Evolutionary conservation across 1,284 basidiomycete species (phyloP).

Genomic region (Sanguinoderma infundibulare): DNA sequence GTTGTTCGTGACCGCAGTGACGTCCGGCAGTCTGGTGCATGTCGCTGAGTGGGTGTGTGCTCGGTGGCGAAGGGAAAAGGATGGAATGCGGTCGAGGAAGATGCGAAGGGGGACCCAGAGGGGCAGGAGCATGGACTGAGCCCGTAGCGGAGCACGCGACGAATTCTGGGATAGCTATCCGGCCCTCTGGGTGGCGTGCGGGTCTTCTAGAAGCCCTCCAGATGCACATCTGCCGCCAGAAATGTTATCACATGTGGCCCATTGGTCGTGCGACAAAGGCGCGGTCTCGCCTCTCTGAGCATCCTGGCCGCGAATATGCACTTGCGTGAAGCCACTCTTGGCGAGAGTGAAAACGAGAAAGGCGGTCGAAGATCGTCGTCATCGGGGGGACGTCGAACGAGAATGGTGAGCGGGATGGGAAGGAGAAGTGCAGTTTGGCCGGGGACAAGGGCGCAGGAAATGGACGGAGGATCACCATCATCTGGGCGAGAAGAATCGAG

Average conservation of each 20-base stretch:
- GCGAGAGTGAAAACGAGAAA: slow-evolving; percentile 2
- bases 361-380: slow-evolving; percentile 24
- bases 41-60: neutral
- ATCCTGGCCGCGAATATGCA: neutral
- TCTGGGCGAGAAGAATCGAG: slow-evolving; percentile 14
- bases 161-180: slow-evolving; percentile 4
- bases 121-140: slow-evolving; percentile 11
- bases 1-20: slow-evolving; percentile 6
- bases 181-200: slow-evolving; percentile 3
- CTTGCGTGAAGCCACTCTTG: neutral
- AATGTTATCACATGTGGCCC: slow-evolving; percentile 6
- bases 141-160: slow-evolving; percentile 13
- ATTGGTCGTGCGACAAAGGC: slow-evolving; percentile 6
- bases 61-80: neutral
- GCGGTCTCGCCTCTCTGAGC: slow-evolving; percentile 8
- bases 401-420: slow-evolving; percentile 7
- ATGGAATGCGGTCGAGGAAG: slow-evolving; percentile 6
- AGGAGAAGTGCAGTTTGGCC: slow-evolving; percentile 4
- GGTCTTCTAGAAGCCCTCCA: slow-evolving; percentile 9
- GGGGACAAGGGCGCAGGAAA: slow-evolving; percentile 1
- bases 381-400: slow-evolving; percentile 3
- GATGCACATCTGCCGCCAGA: slow-evolving; percentile 10
- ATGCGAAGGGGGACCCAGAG: slow-evolving; percentile 1
- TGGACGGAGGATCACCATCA: slow-evolving; percentile 13
- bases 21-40: neutral